Conservation (phyloP, 495 filamentous ascomycete species). For the Daldinia bambusicola region DNA sequence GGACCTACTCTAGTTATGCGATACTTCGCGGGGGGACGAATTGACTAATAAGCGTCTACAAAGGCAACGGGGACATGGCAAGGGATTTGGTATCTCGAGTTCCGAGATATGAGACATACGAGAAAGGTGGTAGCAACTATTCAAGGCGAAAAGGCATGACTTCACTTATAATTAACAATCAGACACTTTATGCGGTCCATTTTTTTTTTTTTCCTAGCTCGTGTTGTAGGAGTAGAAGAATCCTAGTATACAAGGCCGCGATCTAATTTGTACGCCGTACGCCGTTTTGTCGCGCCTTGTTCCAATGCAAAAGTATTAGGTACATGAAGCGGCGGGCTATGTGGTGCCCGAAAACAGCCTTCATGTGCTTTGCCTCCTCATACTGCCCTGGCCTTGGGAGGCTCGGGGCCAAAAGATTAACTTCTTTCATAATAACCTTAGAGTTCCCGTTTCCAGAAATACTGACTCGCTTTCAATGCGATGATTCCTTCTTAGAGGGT, state of each 20-base stretch:
- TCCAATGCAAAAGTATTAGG: background rate
- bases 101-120: conserved; percentile 77
- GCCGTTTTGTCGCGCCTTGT: conserved; percentile 28
- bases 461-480: background rate
- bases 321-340: background rate
- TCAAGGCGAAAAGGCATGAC: conserved; percentile 81
- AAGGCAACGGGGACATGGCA: conserved; percentile 70
- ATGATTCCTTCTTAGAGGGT: background rate
- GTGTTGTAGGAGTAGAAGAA: background rate
- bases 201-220: conserved; percentile 26
- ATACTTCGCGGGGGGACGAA: background rate
- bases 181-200: background rate
- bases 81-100: conserved; percentile 96
- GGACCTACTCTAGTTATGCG: background rate
- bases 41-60: conserved; percentile 25
- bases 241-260: background rate
- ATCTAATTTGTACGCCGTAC: conserved; percentile 40
- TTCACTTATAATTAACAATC: conserved; percentile 4
- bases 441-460: background rate
- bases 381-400: background rate
- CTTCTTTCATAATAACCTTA: background rate
- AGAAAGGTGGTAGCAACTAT: conserved; percentile 91
- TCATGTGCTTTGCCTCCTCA: background rate
- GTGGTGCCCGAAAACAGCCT: background rate
- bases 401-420: background rate